Evolutionary conservation across 1,139 yeast genomes (phyloP).

Genomic region (Kodamaea alishanica): DNA sequence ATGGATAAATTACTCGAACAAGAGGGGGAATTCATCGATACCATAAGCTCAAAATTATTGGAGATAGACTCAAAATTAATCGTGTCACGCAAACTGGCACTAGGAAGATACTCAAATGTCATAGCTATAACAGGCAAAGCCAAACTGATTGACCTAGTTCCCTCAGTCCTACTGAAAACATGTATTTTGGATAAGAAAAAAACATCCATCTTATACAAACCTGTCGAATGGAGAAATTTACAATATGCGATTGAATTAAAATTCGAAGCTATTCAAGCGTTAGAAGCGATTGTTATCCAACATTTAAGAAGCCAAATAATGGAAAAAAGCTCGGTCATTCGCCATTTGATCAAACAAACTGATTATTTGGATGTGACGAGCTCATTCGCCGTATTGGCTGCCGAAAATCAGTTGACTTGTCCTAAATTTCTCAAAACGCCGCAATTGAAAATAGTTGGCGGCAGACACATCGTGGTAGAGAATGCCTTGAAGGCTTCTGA

Average conservation of each 20-base stretch:
- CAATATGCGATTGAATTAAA: conserved; percentile 27
- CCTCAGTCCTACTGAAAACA: conserved; percentile 11
- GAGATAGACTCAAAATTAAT: conserved; percentile 29
- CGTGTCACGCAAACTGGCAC: conserved; percentile 26
- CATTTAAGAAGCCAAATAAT: conserved; percentile 39
- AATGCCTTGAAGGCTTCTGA: conserved; percentile 55
- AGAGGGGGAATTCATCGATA: conserved; percentile 21
- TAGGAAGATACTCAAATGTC: conserved; percentile 32
- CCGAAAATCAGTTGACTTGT: conserved; percentile 58
- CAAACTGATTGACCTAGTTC: conserved; percentile 23
- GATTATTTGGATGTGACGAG: conserved; percentile 72
- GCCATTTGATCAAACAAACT: conserved; percentile 43
- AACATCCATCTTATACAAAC: conserved; percentile 28
- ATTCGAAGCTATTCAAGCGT: conserved; percentile 25
- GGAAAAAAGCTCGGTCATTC: conserved; percentile 35
- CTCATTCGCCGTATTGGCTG: conserved; percentile 69
- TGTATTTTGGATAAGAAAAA: conserved; percentile 30
- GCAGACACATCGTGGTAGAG: conserved; percentile 90
- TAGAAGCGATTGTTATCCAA: conserved; percentile 47
- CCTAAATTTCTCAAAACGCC: conserved; percentile 58
- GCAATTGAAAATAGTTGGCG: conserved; percentile 48
- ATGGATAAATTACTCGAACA: conserved; percentile 26
- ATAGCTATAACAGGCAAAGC: conserved; percentile 33
- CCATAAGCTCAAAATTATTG: conserved; percentile 19
- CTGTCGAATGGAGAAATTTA: conserved; percentile 31